phyloP scores from a whole-genome alignment of 148 eudicot genomes.

The Camellia sinensis region DNA sequence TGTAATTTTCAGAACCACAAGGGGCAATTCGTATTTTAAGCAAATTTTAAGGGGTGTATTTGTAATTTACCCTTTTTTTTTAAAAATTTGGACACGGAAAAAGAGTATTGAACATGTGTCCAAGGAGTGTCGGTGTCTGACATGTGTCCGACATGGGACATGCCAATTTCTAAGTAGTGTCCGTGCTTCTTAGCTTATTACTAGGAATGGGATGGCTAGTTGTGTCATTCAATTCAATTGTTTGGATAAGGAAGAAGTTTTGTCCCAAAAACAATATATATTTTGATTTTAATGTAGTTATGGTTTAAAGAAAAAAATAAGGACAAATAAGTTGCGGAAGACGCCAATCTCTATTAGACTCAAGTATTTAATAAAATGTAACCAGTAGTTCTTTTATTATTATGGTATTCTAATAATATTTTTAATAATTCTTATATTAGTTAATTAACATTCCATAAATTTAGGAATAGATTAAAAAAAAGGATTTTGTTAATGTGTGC shows the following conservation, averaged over 20 bases:
- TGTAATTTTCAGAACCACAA: no score
- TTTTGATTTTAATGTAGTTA: neutral
- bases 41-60: no score
- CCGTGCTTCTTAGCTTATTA: neutral
- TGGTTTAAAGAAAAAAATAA: neutral
- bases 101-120: no score
- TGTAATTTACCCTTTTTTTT: no score
- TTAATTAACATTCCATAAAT: neutral
- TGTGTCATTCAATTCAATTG: neutral
- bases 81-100: no score
- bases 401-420: neutral
- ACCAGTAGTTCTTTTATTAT: neutral
- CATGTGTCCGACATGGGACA: no score
- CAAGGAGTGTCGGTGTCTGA: no score
- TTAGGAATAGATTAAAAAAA: neutral
- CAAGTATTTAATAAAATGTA: neutral
- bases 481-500: neutral
- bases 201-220: neutral
- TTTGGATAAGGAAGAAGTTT: neutral
- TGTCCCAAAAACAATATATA: neutral
- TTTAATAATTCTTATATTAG: neutral
- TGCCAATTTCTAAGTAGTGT: no score
- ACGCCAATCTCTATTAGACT: neutral
- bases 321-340: neutral
- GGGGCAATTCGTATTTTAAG: no score